phyloP scores from a whole-genome alignment of 257 asterid genomes.

The Scutellaria barbata region DNA sequence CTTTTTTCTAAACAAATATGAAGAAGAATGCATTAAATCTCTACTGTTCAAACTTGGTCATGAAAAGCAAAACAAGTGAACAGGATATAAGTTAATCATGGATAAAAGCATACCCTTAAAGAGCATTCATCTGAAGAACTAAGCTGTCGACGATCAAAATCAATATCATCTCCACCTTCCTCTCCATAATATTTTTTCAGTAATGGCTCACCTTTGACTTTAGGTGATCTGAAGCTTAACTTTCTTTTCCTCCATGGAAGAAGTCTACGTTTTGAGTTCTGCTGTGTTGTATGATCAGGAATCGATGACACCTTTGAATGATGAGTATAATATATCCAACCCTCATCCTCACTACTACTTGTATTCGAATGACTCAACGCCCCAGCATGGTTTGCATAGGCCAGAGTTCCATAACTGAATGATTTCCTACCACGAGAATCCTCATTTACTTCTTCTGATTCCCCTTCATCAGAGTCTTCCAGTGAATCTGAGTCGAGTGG shows the following conservation, averaged over 20 bases:
- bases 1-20: conserved; percentile 26
- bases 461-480: conserved; percentile 49
- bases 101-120: conserved; percentile 45
- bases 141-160: conserved; percentile 85
- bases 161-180: conserved; percentile 94
- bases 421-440: conserved; percentile 50
- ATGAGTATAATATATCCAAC: conserved; percentile 56
- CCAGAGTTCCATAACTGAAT: conserved; percentile 65
- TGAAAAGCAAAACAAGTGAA: background rate
- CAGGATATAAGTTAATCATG: background rate
- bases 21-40: background rate
- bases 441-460: conserved; percentile 44
- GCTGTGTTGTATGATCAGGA: conserved; percentile 40
- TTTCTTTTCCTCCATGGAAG: conserved; percentile 88
- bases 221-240: conserved; percentile 66
- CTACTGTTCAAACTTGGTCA: background rate
- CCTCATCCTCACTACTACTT: conserved; percentile 65
- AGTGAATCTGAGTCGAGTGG: conserved; percentile 56
- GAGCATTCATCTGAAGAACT: conserved; percentile 74
- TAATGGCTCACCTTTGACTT: conserved; percentile 76
- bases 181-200: conserved; percentile 69
- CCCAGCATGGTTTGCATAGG: conserved; percentile 67
- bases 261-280: conserved; percentile 53
- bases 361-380: conserved; percentile 45
- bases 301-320: conserved; percentile 35